Conservation (phyloP, 495 filamentous ascomycete species). For the Parachaetomium inaequale region DNA sequence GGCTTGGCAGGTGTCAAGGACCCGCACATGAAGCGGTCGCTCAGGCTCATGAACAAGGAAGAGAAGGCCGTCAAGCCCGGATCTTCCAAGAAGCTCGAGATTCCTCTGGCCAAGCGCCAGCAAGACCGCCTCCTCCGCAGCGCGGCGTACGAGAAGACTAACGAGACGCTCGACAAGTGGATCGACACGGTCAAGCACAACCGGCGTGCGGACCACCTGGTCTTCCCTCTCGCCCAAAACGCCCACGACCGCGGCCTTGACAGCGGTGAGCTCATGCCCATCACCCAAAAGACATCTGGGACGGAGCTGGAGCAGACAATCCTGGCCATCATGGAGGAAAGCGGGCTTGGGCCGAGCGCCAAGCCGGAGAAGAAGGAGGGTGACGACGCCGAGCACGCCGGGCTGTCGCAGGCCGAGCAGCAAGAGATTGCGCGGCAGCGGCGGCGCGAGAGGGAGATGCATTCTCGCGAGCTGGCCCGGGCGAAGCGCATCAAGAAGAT, state of each 20-base stretch:
- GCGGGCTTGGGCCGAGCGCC: constrained; percentile 59
- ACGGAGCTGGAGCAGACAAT: constrained; percentile 83
- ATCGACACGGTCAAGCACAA: constrained; percentile 92
- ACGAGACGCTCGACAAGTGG: constrained; percentile 86
- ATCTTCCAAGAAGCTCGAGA: constrained; percentile 69
- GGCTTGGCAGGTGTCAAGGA: constrained; percentile 68
- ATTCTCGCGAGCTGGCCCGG: constrained; percentile 86
- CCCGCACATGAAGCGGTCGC: constrained; percentile 69
- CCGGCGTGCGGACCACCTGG: constrained; percentile 82
- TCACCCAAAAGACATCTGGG: constrained; percentile 55
- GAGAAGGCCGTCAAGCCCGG: constrained; percentile 51
- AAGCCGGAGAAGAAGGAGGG: constrained; percentile 50
- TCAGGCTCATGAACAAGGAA: constrained; percentile 62
- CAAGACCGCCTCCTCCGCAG: constrained; percentile 82
- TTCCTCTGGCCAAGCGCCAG: constrained; percentile 82
- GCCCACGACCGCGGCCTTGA: constrained; percentile 49
- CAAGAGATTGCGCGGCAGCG: constrained; percentile 70
- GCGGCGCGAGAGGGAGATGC: constrained; percentile 72
- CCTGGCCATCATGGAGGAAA: constrained; percentile 81
- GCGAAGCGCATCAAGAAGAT: constrained; percentile 96
- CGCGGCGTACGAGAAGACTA: constrained; percentile 86
- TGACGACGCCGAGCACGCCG: constrained; percentile 65
- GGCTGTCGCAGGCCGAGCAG: constrained; percentile 64
- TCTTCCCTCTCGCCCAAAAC: constrained; percentile 83
- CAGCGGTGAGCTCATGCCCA: constrained; percentile 52